Base-by-base conservation (phyloP, 2,329 filamentous ascomycete species). In the Albifimbria verrucaria region DNA sequence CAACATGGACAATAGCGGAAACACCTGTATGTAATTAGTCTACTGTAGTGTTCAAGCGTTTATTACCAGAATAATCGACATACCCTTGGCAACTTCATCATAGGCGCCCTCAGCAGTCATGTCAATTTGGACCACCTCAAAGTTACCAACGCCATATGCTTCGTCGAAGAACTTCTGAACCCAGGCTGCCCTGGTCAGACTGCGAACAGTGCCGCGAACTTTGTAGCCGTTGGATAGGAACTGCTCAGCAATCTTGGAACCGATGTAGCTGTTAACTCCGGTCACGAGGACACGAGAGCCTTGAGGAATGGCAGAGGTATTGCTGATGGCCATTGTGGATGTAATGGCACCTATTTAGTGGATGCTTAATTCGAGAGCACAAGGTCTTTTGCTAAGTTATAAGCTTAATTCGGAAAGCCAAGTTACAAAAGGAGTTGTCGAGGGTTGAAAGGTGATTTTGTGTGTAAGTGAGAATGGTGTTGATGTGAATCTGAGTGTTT, bases 151-250 rank as follows among this genome's bases (percentile, higher is more conserved):
- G 1, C 68, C 70, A 50, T 71, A 67, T n/a, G 65, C 59, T 20
- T 67, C 59, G 7, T 67, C 66, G 17, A 70, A 69, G 1, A 62
- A 49, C 1, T 58, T 52, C 1, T 41, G 50, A 7, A 72, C 43
- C 68, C 71, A 74, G 1, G 62, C 50, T 25, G 59, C 64, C 54
- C 71, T 75, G 2, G 62, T 56, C 0, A 54, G 24, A 45, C 66
- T 58, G 1, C 76, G 74, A 15, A 72, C 70, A 2, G 73, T 76
- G 1, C 76, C 77, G 15, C 75, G 72, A 17, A 80, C 76, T 3
- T 65, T 67, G 56, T 73, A 78, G 7, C 75, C 75, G 0, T 60
- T 59, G 1, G 59, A 49, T 0, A 77, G 65, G 11, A 75, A 63
- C 46, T 74, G 65, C 43, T 72, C 65, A 4, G 66, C 69, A 7